Percentiles rank a stretch among this genome's conserved stretches.
Conservation (phyloP, 352 stramenopile genomes). For the Globisporangium parvum region DNA sequence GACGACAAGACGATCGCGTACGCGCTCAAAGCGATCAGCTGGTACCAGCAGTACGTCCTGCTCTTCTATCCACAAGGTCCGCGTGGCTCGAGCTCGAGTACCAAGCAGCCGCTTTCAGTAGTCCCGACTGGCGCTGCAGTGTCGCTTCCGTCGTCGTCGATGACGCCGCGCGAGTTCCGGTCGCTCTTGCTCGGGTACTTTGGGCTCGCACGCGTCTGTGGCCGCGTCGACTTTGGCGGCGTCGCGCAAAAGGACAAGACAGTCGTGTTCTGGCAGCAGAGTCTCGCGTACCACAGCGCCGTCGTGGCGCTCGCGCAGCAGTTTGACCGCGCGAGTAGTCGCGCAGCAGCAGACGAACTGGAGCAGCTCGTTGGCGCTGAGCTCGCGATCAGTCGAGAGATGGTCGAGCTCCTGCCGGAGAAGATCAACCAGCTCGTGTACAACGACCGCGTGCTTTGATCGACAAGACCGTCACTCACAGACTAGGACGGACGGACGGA, state of each 20-base stretch:
- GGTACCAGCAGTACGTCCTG: conserved; percentile 64
- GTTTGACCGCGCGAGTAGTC: conserved; percentile 25
- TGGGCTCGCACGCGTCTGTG: conserved; percentile 51
- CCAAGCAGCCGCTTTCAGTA: conserved; percentile 13
- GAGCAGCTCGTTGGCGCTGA: conserved; percentile 40
- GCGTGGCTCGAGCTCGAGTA: too few relatives aligned
- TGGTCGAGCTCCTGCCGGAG: conserved; percentile 56
- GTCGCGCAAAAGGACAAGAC: conserved; percentile 37
- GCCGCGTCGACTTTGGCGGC: conserved; percentile 37
- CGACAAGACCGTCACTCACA: background rate
- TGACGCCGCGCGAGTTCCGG: conserved; percentile 34
- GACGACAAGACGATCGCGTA: conserved; percentile 44
- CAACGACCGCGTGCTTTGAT: conserved; percentile 39
- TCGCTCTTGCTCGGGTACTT: conserved; percentile 54
- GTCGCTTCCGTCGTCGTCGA: conserved; percentile 19
- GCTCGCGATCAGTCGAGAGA: conserved; percentile 53
- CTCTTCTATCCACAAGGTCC: conserved; percentile 43
- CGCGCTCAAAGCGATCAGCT: conserved; percentile 55
- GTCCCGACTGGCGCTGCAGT: conserved; percentile 26
- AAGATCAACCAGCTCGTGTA: conserved; percentile 80
- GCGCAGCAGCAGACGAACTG: conserved; percentile 11
- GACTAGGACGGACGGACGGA: background rate
- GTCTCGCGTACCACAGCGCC: conserved; percentile 41
- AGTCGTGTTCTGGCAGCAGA: conserved; percentile 50
- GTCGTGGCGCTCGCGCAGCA: conserved; percentile 36